phyloP scores from a whole-genome alignment of 345 rosid species.

The Toxicodendron radicans region DNA sequence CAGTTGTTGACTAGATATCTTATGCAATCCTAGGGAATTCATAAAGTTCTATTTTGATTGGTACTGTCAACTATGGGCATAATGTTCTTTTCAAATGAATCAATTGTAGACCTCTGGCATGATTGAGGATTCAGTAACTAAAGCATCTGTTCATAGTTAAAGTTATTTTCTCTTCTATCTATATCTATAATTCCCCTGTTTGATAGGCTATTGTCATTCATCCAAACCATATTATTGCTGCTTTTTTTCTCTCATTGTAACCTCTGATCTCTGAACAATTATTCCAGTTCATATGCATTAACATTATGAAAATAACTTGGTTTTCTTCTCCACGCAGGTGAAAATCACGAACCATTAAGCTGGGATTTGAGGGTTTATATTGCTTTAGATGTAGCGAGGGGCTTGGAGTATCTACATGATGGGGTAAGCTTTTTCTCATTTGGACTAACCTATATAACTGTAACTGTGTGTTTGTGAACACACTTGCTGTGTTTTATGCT shows the following conservation, averaged over 20 bases:
- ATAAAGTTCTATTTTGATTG: not conserved
- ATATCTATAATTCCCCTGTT: not conserved
- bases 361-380: slow-evolving; percentile 89
- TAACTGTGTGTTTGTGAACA: not conserved
- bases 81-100: slow-evolving; percentile 1
- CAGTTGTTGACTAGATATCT: not conserved
- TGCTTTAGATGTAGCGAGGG: slow-evolving; percentile 91
- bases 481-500: slow-evolving; percentile 1
- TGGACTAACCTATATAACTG: not conserved
- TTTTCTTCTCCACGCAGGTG: slow-evolving; percentile 46
- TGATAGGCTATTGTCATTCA: not conserved
- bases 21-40: not conserved
- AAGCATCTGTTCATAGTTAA: not conserved
- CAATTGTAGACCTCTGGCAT: slow-evolving; percentile 12
- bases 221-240: not conserved
- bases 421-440: slow-evolving; percentile 59
- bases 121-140: slow-evolving; percentile 3
- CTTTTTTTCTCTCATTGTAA: not conserved
- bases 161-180: not conserved
- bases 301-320: not conserved
- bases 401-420: slow-evolving; percentile 98
- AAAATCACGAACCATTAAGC: slow-evolving; percentile 51
- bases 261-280: not conserved
- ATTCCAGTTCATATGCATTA: not conserved
- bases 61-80: not conserved